Evolutionary conservation across 495 filamentous ascomycete genomes (phyloP).

Genomic region (Daldinia loculata): DNA sequence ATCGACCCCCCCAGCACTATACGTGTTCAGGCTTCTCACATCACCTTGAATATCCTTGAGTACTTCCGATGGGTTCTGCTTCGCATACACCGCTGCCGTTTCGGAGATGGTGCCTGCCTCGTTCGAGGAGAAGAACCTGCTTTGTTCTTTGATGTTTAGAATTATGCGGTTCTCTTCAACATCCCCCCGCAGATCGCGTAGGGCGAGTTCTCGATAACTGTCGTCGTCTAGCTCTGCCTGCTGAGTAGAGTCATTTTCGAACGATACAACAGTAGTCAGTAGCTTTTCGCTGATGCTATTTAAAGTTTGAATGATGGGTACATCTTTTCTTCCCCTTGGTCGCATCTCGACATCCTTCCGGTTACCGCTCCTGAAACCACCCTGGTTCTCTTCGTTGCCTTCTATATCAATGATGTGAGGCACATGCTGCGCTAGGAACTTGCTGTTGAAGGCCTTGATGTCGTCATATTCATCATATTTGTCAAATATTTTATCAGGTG

Average conservation of each 20-base stretch:
- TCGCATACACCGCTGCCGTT: conserved; percentile 66
- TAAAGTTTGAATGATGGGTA: conserved; percentile 77
- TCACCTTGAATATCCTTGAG: conserved; percentile 69
- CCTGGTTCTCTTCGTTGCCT: conserved; percentile 90
- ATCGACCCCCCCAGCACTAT: conserved; percentile 60
- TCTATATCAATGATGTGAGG: conserved; percentile 91
- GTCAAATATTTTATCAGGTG: conserved; percentile 79
- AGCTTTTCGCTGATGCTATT: conserved; percentile 91
- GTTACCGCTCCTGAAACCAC: conserved; percentile 74
- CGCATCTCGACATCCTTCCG: conserved; percentile 88
- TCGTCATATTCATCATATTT: conserved; percentile 80
- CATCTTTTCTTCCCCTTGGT: conserved; percentile 58
- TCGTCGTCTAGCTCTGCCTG: conserved; percentile 75
- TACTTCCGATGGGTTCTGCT: conserved; percentile 73
- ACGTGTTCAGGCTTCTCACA: conserved; percentile 60
- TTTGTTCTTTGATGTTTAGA: conserved; percentile 88
- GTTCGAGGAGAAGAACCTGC: conserved; percentile 76
- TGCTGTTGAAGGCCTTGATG: conserved; percentile 57
- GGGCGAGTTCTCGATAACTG: conserved; percentile 73
- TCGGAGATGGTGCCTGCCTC: conserved; percentile 61
- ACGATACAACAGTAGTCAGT: conserved; percentile 81
- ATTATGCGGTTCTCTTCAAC: conserved; percentile 75
- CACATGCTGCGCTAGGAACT: conserved; percentile 67
- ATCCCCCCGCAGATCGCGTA: conserved; percentile 85
- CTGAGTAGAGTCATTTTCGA: conserved; percentile 69